Evolutionary conservation across 306 rosid genomes (phyloP).

Genomic region (Abrus pulchellus): DNA sequence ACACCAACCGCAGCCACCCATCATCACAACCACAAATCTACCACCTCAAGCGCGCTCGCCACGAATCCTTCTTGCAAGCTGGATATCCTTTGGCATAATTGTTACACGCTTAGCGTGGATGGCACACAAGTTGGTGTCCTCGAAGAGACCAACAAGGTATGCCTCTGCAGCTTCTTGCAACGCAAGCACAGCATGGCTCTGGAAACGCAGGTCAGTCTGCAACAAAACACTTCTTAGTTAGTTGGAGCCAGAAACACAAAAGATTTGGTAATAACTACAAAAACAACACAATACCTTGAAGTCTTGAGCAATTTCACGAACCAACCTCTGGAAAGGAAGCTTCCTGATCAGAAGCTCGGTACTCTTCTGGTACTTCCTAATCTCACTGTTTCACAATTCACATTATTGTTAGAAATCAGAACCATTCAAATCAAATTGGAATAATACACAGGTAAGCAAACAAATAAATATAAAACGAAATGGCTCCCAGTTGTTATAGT

Average conservation of each 20-base stretch:
- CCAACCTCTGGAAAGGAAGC: slow-evolving; percentile 92
- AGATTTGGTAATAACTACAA: rapidly evolving
- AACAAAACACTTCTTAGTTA: neutral
- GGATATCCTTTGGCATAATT: slow-evolving; percentile 95
- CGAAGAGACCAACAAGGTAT: slow-evolving; percentile 85
- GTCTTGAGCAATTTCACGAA: slow-evolving; percentile 95
- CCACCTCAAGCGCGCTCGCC: slow-evolving; percentile 84
- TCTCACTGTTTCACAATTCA: slow-evolving; percentile 61
- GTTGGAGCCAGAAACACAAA: too few relatives aligned
- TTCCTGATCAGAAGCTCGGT: slow-evolving; percentile 91
- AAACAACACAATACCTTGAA: slow-evolving; percentile 62
- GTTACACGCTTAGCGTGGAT: slow-evolving; percentile 97
- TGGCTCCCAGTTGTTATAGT: neutral
- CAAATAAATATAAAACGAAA: neutral
- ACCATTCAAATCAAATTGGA: too few relatives aligned
- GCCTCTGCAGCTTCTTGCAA: slow-evolving; percentile 98
- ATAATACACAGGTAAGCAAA: neutral
- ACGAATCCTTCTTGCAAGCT: slow-evolving; percentile 88
- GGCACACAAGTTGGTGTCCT: slow-evolving; percentile 92
- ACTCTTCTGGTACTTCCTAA: slow-evolving; percentile 93
- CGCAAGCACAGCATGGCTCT: slow-evolving; percentile 94
- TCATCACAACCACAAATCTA: neutral
- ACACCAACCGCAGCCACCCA: slow-evolving; percentile 67
- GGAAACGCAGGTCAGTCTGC: slow-evolving; percentile 96
- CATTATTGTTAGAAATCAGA: neutral